Evolutionary conservation across 1,284 basidiomycete species (phyloP).

Genomic region (Sutorius eximius): DNA sequence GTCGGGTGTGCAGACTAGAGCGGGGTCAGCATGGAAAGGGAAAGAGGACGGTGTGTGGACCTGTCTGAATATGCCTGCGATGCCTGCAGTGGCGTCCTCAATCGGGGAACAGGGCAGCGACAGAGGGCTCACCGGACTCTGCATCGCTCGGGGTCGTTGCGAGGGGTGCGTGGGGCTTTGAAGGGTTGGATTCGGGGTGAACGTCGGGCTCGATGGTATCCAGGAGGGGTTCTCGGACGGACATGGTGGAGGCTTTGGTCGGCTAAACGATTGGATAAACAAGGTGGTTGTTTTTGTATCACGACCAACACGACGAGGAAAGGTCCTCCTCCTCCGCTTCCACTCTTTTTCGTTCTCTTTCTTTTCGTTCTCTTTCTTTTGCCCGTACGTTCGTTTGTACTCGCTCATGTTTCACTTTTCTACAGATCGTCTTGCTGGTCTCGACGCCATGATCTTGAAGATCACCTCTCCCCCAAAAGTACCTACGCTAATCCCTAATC

Average conservation of each 20-base stretch:
- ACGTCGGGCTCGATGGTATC: slow-evolving; percentile 75
- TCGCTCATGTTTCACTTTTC: slow-evolving; percentile 36
- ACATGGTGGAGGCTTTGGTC: slow-evolving; percentile 39
- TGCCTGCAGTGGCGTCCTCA: slow-evolving; percentile 44
- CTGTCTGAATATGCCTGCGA: slow-evolving; percentile 74
- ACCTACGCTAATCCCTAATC: slow-evolving; percentile 30
- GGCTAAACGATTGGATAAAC: neutral
- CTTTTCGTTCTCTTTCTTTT: slow-evolving; percentile 5
- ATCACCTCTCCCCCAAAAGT: slow-evolving; percentile 32
- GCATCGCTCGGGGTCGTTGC: slow-evolving; percentile 60
- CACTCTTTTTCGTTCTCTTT: neutral
- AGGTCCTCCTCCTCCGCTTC: neutral
- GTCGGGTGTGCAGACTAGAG: slow-evolving; percentile 79
- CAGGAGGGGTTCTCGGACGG: slow-evolving; percentile 56
- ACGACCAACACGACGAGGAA: slow-evolving; percentile 16
- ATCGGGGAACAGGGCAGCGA: neutral
- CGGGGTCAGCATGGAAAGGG: slow-evolving; percentile 12
- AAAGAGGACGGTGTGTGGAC: slow-evolving; percentile 36
- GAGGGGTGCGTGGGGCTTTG: slow-evolving; percentile 41
- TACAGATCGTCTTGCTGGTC: slow-evolving; percentile 42
- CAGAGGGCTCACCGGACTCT: slow-evolving; percentile 58
- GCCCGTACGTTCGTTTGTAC: slow-evolving; percentile 16
- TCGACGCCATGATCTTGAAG: slow-evolving; percentile 40
- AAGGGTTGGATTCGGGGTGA: neutral
- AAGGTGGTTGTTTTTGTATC: slow-evolving; percentile 5